phyloP scores from a whole-genome alignment of 1,139 yeast species.

The Yamadazyma oceani region DNA sequence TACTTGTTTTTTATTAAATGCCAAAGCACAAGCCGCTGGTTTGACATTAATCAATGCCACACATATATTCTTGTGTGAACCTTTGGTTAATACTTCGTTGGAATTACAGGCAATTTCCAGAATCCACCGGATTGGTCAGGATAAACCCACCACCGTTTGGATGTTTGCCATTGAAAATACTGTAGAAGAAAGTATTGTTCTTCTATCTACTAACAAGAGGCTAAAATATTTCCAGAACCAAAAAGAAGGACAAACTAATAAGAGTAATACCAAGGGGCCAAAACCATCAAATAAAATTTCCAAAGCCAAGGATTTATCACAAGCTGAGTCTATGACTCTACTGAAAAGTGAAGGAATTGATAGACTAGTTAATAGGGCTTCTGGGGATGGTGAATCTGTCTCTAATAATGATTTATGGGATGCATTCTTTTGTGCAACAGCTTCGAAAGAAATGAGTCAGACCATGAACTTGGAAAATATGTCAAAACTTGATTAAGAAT shows the following conservation, averaged over 20 bases:
- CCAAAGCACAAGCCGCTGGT: constrained; percentile 87
- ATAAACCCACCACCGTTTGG: constrained; percentile 80
- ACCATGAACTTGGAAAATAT: constrained; percentile 19
- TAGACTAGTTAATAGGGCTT: constrained; percentile 38
- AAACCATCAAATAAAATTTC: constrained; percentile 5
- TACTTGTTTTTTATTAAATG: constrained; percentile 84
- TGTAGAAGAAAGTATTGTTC: constrained; percentile 87
- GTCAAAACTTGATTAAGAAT: constrained; percentile 10
- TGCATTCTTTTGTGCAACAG: constrained; percentile 48
- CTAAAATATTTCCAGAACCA: constrained; percentile 33
- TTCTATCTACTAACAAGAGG: constrained; percentile 52
- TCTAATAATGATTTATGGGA: constrained; percentile 58
- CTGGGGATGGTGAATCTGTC: constrained; percentile 57
- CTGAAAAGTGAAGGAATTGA: constrained; percentile 42
- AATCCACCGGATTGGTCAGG: constrained; percentile 90
- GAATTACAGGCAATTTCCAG: constrained; percentile 92
- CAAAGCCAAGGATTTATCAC: constrained; percentile 25
- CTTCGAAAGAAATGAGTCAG: constrained; percentile 15
- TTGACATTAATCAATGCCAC: constrained; percentile 87
- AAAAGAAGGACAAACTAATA: too few species aligned
- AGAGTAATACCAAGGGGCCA: too few species aligned
- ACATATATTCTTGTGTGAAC: constrained; percentile 88
- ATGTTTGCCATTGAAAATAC: constrained; percentile 80
- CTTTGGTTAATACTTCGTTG: constrained; percentile 81
- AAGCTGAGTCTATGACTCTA: constrained; percentile 39